These are phyloP conservation scores for Chlorella variabilis DNA, from an alignment of 163 green algal genomes.

Conservation along the genomic window DNA sequence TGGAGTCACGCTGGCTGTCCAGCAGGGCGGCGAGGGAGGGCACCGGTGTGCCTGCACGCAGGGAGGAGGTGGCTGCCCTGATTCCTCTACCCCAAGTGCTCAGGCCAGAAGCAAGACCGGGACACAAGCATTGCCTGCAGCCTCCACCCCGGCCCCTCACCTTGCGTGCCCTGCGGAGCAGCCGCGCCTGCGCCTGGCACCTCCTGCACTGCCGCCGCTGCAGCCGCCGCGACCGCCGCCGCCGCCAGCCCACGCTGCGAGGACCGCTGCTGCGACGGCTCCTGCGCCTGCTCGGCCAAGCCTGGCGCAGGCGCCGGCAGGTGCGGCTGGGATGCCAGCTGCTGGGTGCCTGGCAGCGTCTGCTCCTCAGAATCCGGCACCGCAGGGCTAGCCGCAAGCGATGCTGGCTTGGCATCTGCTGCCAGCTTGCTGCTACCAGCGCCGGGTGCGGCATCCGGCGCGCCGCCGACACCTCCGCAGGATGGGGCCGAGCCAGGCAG, in stretches of 20 bases:
- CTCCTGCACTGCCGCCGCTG: neutral
- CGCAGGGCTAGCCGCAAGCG: neutral
- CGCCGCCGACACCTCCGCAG: too few relatives aligned
- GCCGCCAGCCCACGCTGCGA: neutral
- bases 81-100: neutral
- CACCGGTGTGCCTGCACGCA: conserved; percentile 20
- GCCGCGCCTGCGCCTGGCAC: neutral
- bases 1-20: conserved; percentile 36
- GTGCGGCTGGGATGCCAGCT: neutral
- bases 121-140: neutral
- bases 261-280: neutral
- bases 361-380: neutral
- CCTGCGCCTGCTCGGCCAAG: neutral
- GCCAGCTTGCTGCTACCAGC: neutral
- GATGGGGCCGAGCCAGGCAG: neutral
- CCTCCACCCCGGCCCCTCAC: neutral
- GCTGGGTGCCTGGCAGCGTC: conserved; percentile 24
- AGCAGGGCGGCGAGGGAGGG: conserved; percentile 9
- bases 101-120: neutral
- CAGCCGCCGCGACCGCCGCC: neutral
- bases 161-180: neutral
- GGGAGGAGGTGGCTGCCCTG: too few relatives aligned
- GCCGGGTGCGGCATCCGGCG: neutral
- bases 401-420: neutral
- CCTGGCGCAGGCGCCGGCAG: neutral